Percentiles rank a stretch among this genome's conserved stretches.
phyloP scores from a whole-genome alignment of 768 basidiomycete genomes.

The Tylopilus felleus region DNA sequence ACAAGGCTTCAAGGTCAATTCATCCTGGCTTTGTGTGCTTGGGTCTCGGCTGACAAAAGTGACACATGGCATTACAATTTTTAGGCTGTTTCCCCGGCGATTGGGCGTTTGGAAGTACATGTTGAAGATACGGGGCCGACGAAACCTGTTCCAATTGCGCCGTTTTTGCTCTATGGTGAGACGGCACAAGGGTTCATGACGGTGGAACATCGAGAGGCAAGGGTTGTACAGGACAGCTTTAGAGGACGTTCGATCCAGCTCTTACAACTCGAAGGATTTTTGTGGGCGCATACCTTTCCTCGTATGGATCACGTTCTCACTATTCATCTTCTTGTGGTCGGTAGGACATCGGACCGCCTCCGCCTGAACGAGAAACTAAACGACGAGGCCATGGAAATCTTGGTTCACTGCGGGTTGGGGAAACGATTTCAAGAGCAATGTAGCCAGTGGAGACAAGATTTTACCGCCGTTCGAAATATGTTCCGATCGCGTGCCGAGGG shows the following conservation, averaged over 20 bases:
- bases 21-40: not conserved
- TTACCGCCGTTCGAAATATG: not conserved
- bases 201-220: conserved; percentile 19
- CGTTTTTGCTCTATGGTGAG: conserved; percentile 39
- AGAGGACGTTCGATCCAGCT: not conserved
- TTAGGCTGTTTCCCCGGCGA: conserved; percentile 14
- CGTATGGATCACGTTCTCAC: not conserved
- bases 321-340: not conserved
- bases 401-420: conserved; percentile 29
- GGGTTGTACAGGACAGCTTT: not conserved
- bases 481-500: too few species aligned
- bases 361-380: conserved; percentile 21
- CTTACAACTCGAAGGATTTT: conserved; percentile 10
- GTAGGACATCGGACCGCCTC: conserved; percentile 25
- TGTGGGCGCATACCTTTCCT: conserved; percentile 17
- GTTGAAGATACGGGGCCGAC: conserved; percentile 2
- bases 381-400: conserved; percentile 24
- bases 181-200: conserved; percentile 41
- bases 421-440: conserved; percentile 25
- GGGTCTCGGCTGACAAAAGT: not conserved
- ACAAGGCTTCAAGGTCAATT: conserved; percentile 45
- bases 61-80: not conserved
- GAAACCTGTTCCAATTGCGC: conserved; percentile 9
- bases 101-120: conserved; percentile 7
- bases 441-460: conserved; percentile 21